These are phyloP conservation scores for Aspergillus novoparasiticus DNA, from an alignment of 2,329 filamentous ascomycete species.

Conservation along the genomic window DNA sequence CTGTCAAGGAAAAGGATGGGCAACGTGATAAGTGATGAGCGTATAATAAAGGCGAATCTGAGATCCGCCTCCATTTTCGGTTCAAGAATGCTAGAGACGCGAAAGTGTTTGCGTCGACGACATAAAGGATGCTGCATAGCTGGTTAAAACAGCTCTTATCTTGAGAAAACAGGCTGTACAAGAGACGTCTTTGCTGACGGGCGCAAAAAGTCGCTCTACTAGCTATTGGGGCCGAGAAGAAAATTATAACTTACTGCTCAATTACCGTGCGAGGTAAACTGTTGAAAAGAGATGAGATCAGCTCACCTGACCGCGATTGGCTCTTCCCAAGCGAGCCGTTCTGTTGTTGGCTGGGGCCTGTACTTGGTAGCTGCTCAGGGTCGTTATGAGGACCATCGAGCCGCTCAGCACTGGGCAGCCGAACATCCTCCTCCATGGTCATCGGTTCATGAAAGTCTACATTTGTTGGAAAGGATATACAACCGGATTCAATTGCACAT, in stretches of 20 bases:
- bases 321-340: constrained; percentile 6
- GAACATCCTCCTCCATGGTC: constrained; percentile 30
- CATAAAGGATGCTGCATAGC: constrained; percentile 47
- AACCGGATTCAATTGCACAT: constrained; percentile 20
- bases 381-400: constrained; percentile 14
- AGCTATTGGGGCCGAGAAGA: not conserved
- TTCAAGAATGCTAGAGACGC: constrained; percentile 50
- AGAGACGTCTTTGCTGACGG: constrained; percentile 3
- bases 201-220: not conserved
- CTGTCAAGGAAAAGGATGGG: constrained; percentile 43
- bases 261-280: constrained; percentile 32
- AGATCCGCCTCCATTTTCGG: constrained; percentile 46
- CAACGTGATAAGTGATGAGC: constrained; percentile 49
- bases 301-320: constrained; percentile 9
- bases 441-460: constrained; percentile 19
- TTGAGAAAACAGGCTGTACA: not conserved
- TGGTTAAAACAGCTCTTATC: constrained; percentile 23
- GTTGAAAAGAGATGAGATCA: constrained; percentile 21
- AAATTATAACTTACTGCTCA: constrained; percentile 29
- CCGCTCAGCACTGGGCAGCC: constrained; percentile 20
- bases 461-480: constrained; percentile 20
- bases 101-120: constrained; percentile 50
- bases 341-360: constrained; percentile 11
- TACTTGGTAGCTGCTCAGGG: constrained; percentile 7
- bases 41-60: constrained; percentile 48